phyloP scores from a whole-genome alignment of 352 stramenopile genomes.

The Phytophthora uliginosa region DNA sequence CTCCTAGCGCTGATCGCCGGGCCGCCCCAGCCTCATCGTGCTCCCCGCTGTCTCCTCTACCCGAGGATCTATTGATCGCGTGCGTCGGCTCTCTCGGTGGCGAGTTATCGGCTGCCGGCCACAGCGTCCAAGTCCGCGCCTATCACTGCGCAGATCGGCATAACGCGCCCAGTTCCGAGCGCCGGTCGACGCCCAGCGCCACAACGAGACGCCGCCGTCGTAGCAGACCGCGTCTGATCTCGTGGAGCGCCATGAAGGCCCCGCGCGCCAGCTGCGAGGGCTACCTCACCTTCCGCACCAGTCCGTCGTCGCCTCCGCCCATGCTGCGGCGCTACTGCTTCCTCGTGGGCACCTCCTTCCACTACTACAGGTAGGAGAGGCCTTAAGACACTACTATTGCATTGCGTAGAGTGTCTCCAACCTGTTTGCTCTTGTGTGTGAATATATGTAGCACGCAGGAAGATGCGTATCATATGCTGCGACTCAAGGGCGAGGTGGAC shows the following conservation, averaged over 20 bases:
- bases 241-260: conserved; percentile 80
- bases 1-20: neutral
- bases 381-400: conserved; percentile 9
- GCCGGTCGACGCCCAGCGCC: conserved; percentile 15
- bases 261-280: conserved; percentile 86
- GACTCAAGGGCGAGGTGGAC: conserved; percentile 88
- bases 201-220: conserved; percentile 36
- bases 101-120: conserved; percentile 14
- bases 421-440: conserved; percentile 8
- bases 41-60: conserved; percentile 18
- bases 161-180: conserved; percentile 12
- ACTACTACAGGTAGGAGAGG: conserved; percentile 74
- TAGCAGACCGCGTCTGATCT: conserved; percentile 35
- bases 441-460: conserved; percentile 81
- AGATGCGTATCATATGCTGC: conserved; percentile 91
- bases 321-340: conserved; percentile 92
- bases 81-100: conserved; percentile 4
- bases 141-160: conserved; percentile 14
- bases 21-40: neutral
- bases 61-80: conserved; percentile 12
- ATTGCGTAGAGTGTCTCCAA: neutral
- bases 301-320: conserved; percentile 85
- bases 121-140: conserved; percentile 9
- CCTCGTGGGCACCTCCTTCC: conserved; percentile 89
- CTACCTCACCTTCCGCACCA: conserved; percentile 89